Conservation (phyloP, 1,139 yeast genomes). For the Saccharomycopsis phalli region DNA sequence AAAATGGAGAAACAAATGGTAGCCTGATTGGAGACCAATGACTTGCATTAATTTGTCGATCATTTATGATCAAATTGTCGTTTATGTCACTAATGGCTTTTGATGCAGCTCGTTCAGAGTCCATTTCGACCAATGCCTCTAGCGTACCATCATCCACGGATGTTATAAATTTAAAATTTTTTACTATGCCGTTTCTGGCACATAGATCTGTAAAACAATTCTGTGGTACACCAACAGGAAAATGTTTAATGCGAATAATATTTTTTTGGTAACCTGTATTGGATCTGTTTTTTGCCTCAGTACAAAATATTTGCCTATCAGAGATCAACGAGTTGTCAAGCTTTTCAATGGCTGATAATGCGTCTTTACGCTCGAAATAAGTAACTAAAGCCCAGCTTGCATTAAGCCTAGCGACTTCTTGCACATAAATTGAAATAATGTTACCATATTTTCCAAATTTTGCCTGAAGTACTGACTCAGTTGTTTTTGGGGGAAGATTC, state of each 20-base stretch:
- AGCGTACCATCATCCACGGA: not conserved
- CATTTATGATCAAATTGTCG: not conserved
- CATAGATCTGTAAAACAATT: constrained; percentile 10
- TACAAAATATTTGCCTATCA: constrained; percentile 24
- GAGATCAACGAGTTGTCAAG: constrained; percentile 25
- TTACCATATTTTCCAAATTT: constrained; percentile 35
- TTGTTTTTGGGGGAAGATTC: constrained; percentile 34
- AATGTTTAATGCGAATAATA: constrained; percentile 6
- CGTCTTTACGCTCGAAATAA: constrained; percentile 28
- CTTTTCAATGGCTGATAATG: constrained; percentile 24
- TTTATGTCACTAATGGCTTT: constrained; percentile 3
- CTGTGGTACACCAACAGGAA: constrained; percentile 12
- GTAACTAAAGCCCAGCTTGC: constrained; percentile 42
- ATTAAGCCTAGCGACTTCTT: constrained; percentile 30
- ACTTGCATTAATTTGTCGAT: not conserved
- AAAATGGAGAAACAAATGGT: constrained; percentile 1
- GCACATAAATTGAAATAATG: constrained; percentile 32
- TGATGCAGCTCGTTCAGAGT: constrained; percentile 1
- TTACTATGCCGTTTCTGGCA: constrained; percentile 12
- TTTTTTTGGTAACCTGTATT: not conserved
- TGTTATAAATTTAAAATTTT: constrained; percentile 5
- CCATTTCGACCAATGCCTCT: constrained; percentile 10
- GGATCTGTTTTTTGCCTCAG: constrained; percentile 12
- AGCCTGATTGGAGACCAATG: no score
- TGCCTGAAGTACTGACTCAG: constrained; percentile 30